Conservation (phyloP, 148 eudicot genomes). For the Fagopyrum homotropicum region DNA sequence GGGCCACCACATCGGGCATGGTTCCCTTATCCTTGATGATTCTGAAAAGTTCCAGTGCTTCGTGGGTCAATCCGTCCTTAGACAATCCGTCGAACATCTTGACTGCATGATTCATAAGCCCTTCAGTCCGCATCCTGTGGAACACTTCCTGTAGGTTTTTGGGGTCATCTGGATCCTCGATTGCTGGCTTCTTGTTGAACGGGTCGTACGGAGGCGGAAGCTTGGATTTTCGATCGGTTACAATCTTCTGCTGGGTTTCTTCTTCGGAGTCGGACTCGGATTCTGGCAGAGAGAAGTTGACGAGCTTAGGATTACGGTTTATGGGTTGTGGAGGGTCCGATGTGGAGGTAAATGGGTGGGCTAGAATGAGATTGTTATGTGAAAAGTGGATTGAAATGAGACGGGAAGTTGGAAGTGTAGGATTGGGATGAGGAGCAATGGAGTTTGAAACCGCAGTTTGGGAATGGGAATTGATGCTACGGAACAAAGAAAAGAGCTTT, state of each 20-base stretch:
- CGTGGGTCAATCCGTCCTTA: slow-evolving; percentile 68
- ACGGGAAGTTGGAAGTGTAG: background rate
- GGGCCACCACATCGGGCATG: slow-evolving; percentile 81
- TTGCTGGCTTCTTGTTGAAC: slow-evolving; percentile 40
- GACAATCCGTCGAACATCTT: slow-evolving; percentile 97
- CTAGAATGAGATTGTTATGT: background rate
- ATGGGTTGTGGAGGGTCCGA: too few relatives aligned
- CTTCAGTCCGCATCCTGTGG: slow-evolving; percentile 48
- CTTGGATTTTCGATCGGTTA: slow-evolving; percentile 17
- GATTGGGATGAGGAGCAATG: background rate
- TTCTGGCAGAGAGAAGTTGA: slow-evolving; percentile 52
- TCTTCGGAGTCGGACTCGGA: slow-evolving; percentile 42
- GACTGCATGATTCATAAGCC: slow-evolving; percentile 54
- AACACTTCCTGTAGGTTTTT: slow-evolving; percentile 62
- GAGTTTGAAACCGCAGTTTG: background rate
- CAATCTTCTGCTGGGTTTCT: too few relatives aligned
- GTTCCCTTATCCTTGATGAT: slow-evolving; percentile 58
- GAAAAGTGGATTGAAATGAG: background rate
- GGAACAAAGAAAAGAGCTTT: background rate
- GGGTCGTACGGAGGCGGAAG: slow-evolving; percentile 79
- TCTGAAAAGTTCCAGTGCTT: slow-evolving; percentile 54
- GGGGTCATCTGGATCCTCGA: slow-evolving; percentile 46
- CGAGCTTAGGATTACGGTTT: slow-evolving; percentile 6
- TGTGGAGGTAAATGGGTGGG: background rate
- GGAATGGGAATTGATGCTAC: background rate